Conservation (phyloP, 1,284 basidiomycete genomes). For the Trichosporon sp. region DNA sequence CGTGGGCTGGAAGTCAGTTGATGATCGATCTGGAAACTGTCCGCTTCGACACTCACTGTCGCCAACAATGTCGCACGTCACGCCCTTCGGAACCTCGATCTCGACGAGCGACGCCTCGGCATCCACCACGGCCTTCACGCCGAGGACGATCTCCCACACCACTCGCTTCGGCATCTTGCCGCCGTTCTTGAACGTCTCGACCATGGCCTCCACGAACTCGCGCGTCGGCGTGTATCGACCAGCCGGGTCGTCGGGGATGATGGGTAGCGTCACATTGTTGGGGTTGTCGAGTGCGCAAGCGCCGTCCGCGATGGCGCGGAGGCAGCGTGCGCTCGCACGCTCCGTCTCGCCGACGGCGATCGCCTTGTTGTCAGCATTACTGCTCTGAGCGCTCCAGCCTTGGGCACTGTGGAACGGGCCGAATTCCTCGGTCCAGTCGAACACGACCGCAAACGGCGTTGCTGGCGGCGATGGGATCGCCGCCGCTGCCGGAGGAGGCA, state of each 20-base stretch:
- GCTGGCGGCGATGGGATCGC: too few relatives aligned
- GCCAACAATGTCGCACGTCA: slow-evolving; percentile 83
- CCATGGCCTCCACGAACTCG: slow-evolving; percentile 79
- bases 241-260: slow-evolving; percentile 52
- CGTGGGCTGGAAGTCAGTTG: slow-evolving; percentile 20
- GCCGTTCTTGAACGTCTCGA: slow-evolving; percentile 85
- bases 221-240: slow-evolving; percentile 60
- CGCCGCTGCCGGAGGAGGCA: too few relatives aligned
- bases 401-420: neutral
- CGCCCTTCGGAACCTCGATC: slow-evolving; percentile 67
- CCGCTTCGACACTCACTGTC: slow-evolving; percentile 55
- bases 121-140: slow-evolving; percentile 65
- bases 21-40: neutral
- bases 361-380: slow-evolving; percentile 54
- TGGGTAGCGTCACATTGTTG: slow-evolving; percentile 60
- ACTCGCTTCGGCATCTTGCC: slow-evolving; percentile 70
- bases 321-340: slow-evolving; percentile 63
- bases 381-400: neutral
- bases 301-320: slow-evolving; percentile 75
- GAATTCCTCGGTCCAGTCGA: neutral
- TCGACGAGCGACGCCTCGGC: slow-evolving; percentile 79
- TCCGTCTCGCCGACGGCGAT: slow-evolving; percentile 85
- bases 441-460: neutral
- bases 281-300: slow-evolving; percentile 39
- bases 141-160: slow-evolving; percentile 93